phyloP scores from a whole-genome alignment of 2,329 filamentous ascomycete genomes.

The Dryadomyces quercus-mongolicae region DNA sequence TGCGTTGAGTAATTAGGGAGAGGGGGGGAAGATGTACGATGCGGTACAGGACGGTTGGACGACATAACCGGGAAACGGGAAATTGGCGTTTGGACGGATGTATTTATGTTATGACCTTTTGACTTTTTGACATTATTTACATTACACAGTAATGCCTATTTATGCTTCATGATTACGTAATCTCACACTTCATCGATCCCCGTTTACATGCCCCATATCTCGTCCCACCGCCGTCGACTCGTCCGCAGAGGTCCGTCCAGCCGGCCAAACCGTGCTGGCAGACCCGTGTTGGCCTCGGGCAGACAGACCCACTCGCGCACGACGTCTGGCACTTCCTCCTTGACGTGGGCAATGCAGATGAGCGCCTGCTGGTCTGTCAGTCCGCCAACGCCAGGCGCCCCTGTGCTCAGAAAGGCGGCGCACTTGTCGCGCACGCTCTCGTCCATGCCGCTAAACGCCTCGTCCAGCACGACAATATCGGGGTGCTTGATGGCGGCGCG shows the following conservation, averaged over 20 bases:
- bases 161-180: no score
- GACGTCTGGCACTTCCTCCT: slow-evolving; percentile 77
- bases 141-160: no score
- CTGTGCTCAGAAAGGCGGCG: slow-evolving; percentile 61
- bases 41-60: no score
- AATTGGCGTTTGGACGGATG: neutral
- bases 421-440: slow-evolving; percentile 76
- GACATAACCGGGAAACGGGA: no score
- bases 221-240: slow-evolving; percentile 46
- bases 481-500: slow-evolving; percentile 69
- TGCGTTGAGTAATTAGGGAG: slow-evolving; percentile 17
- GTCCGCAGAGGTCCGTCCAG: slow-evolving; percentile 49
- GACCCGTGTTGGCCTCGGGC: slow-evolving; percentile 57
- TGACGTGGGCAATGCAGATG: slow-evolving; percentile 83
- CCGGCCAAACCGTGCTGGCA: slow-evolving; percentile 49
- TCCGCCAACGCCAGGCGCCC: slow-evolving; percentile 42
- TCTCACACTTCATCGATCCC: no score
- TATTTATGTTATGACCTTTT: no score
- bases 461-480: slow-evolving; percentile 74
- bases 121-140: no score
- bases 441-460: slow-evolving; percentile 81
- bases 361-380: slow-evolving; percentile 64
- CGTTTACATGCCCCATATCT: slow-evolving; percentile 50
- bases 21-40: no score
- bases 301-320: slow-evolving; percentile 79